Percentiles rank a stretch among this genome's conserved stretches.
Conservation (phyloP, 1,284 basidiomycete genomes). For the Moesziomyces sp. region DNA sequence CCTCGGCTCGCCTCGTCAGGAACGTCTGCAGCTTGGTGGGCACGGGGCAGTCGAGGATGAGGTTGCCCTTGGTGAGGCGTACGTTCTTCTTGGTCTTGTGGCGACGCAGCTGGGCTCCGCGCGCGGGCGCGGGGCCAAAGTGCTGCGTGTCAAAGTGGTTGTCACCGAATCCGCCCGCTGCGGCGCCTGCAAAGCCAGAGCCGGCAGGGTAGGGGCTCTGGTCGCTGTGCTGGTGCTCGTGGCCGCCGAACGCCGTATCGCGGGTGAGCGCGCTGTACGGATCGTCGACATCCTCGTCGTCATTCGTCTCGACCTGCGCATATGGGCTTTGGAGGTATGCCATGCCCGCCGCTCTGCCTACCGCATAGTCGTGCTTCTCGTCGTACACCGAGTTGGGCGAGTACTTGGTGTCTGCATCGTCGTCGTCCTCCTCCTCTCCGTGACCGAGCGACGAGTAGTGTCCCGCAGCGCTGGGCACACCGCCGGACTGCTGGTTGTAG, state of each 20-base stretch:
- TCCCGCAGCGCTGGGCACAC: conserved; percentile 15
- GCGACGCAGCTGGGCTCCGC: conserved; percentile 63
- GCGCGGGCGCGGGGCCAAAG: conserved; percentile 63
- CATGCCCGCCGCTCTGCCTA: conserved; percentile 13
- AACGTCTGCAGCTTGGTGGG: conserved; percentile 69
- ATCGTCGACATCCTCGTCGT: conserved; percentile 22
- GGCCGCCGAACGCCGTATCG: conserved; percentile 19
- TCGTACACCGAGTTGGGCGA: conserved; percentile 30
- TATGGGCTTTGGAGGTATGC: conserved; percentile 35
- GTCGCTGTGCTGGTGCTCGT: conserved; percentile 3
- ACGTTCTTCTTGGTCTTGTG: conserved; percentile 69
- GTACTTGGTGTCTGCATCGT: conserved; percentile 43
- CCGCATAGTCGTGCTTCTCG: conserved; percentile 35
- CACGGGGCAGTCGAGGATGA: conserved; percentile 68
- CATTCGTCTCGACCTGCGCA: conserved; percentile 19
- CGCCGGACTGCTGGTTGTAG: conserved; percentile 15
- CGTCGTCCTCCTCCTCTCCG: conserved; percentile 29
- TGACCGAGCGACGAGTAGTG: conserved; percentile 31
- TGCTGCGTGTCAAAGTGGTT: conserved; percentile 59
- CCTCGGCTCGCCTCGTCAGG: conserved; percentile 80
- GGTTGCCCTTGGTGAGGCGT: conserved; percentile 66
- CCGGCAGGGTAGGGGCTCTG: conserved; percentile 11
- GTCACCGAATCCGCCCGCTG: conserved; percentile 17
- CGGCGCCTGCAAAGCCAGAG: neutral
- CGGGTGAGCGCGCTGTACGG: conserved; percentile 28